Base-by-base conservation (phyloP, 108 stramenopile species). In the Parmales sp. region DNA sequence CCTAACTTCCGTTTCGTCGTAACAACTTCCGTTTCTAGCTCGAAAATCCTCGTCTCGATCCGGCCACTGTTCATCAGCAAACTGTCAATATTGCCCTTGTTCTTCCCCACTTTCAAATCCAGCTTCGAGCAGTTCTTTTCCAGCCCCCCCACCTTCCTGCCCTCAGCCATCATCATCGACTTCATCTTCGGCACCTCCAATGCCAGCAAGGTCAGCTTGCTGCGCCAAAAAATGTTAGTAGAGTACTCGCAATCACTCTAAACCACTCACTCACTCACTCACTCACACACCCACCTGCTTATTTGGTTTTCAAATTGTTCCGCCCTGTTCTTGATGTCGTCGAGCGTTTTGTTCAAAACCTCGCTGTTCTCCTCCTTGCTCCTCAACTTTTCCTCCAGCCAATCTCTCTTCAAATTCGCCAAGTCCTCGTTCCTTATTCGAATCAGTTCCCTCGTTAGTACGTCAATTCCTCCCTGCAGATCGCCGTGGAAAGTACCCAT, bases 401-500 rank as follows among this genome's bases (percentile, higher is more conserved):
- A 71, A 23, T 71, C 69, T 23, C 44, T 44, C 31, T 69, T 72
- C 38, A 80, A 29, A 9, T 43, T 28, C 28, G 64, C 69, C 22
- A 80, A 63, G 43, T 80, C 69, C 41, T 69, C 54, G 18, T 38
- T 39, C 44, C 74, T 67, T 46, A 80, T 60, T 39, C 49, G 65
- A 44, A 65, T 48, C 1, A 80, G 63, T 63, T 80, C 79, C 25
- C 71, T 43, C 41, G 79, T 69, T 64, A 80, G 68, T 20, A 50
- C 73, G 44, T 70, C 69, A n/a, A 66, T 11, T 31, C 71, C 75
- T 67, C 76, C 80, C 34, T 75, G 66, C 2, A 63, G 39, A 37
- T 80, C 80, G 69, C 50, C 34, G 34, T 69, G 64, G 39, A 80
- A 76, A 5, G 65, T 63, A n/a, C 25, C 74, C 45, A 80, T 2